Evolutionary conservation across 1,284 basidiomycete species (phyloP), one percentile per base, ranked within the genome.

Genomic region (Austroboletus novae-zelandiae): DNA sequence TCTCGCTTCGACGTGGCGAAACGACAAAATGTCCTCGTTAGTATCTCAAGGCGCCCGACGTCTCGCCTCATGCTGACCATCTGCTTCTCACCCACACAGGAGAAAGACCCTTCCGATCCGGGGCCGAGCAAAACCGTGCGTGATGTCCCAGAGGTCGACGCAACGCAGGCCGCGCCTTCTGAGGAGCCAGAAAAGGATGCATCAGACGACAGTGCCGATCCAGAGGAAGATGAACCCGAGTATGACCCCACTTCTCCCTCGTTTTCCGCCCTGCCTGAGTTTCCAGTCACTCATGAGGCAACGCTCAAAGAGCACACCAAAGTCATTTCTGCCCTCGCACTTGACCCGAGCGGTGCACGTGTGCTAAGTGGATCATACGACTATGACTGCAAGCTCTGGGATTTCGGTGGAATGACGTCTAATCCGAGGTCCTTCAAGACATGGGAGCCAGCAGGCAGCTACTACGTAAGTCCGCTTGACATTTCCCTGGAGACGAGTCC

Each of bases 331-430:
- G 94, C 96, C 1, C 74, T 99, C 25, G 81, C 92, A 0, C 75
- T 99, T 36, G 97, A 99, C 67, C 86, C 93, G 0, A 91, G 94
- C 13, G 97, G 97, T 43, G 93, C 95, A 4, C 84, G 97, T 29
- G 74, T 99, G 29, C 75, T 91, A 7, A 91, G 93, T 2, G 97
- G 97, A 10, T 91, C 90, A 15, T 89, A 98, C 70, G 97, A 99
- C 71, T 98, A 98, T 65, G 92, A 96, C 69, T 88, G 91, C 71
- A 98, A 98, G 71, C 71, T 99, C 47, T 99, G 95, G 95, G 97
- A 99, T 71, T 99, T 99, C 72, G 97, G 96, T 61, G 97, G 97
- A 8, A 99, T 99, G 96, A 89, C 91, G 61, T 74, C 79, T 56
- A 80, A 89, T 61, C 81, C 83, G 68, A 90, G 91, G 66, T 95